Conservation (phyloP, 306 rosid species). For the Clitoria ternatea region DNA sequence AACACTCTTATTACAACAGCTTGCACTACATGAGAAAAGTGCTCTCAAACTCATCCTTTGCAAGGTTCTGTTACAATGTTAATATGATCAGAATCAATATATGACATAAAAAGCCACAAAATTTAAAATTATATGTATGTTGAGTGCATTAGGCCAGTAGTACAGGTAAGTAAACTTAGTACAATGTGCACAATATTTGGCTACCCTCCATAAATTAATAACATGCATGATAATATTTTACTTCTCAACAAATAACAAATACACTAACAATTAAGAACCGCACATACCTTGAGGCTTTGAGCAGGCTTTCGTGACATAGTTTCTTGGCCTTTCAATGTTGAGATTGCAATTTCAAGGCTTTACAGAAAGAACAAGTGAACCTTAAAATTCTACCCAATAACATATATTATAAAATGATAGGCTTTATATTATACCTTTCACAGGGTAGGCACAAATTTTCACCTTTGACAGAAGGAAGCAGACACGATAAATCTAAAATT, state of each 20-base stretch:
- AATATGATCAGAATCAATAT: conserved; percentile 12
- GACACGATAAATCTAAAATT: no score
- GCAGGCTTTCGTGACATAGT: conserved; percentile 59
- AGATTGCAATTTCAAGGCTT: conserved; percentile 83
- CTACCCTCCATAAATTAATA: not conserved
- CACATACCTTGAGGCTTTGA: conserved; percentile 79
- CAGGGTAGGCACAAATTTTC: conserved; percentile 70
- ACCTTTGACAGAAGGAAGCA: conserved; percentile 68
- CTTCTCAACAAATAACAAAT: not conserved
- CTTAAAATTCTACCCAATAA: not conserved
- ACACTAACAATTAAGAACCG: not conserved
- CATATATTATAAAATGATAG: conserved; percentile 1
- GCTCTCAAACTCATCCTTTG: conserved; percentile 91
- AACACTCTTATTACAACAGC: conserved; percentile 36
- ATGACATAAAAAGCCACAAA: not conserved
- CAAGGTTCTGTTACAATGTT: conserved; percentile 65
- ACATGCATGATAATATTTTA: not conserved
- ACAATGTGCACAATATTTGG: no score
- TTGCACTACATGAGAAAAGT: conserved; percentile 61
- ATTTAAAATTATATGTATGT: not conserved
- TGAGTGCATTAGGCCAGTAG: not conserved
- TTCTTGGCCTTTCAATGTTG: conserved; percentile 81
- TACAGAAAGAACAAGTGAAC: conserved; percentile 30
- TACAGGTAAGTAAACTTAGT: not conserved
- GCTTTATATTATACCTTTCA: conserved; percentile 59